Evolutionary conservation across 345 rosid species (phyloP), one percentile per base, ranked within the genome.

Genomic region (Sonneratia caseolaris): DNA sequence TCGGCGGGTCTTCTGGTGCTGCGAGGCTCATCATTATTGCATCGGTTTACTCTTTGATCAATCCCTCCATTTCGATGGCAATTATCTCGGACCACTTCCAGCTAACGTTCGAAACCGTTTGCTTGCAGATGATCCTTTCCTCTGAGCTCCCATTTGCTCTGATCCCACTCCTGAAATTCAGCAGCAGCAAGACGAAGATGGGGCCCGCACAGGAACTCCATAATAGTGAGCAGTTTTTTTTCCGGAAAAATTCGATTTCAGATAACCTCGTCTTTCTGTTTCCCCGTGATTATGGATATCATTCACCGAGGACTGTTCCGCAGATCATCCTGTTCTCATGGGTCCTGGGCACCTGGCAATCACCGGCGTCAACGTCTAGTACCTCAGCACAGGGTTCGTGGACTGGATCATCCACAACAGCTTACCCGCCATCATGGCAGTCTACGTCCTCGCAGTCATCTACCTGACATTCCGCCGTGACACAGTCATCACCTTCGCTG

Each of bases 131-230:
- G 86, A 86, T 90, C 55, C 84, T 90, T 37, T 90, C 91, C 21
- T 90, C 88, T 66, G 92, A 88, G 42, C 88, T 90, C 51, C 96
- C 96, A 14, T 90, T 88, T 74, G 87, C 92, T 37, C 82, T 90
- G 0, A 86, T 90, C 56, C 96, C 96, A 11, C 89, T 90, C 59
- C 87, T 90, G 18, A 90, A 88, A 73, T 86, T 90, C 76, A 90
- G 92, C 55, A 84, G 89, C 72, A 81, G 91, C 65, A 15, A 80
- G 40, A 83, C 86, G 56, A 90, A 90, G 73, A 84, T 88, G 92
- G 92, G 96, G 92, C 61, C 91, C 92, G 1, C 84, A 90, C 76
- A 86, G 81, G 81, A 90, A 90, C 72, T 90, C 92, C 1, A 24
- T 78, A 9, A 37, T 21, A 15, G 96, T 88, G 55, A 83, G 87